Percentiles rank a stretch among this genome's conserved stretches.
Evolutionary conservation across 2,329 filamentous ascomycete genomes (phyloP).

Genomic region (Colletotrichum karsti): DNA sequence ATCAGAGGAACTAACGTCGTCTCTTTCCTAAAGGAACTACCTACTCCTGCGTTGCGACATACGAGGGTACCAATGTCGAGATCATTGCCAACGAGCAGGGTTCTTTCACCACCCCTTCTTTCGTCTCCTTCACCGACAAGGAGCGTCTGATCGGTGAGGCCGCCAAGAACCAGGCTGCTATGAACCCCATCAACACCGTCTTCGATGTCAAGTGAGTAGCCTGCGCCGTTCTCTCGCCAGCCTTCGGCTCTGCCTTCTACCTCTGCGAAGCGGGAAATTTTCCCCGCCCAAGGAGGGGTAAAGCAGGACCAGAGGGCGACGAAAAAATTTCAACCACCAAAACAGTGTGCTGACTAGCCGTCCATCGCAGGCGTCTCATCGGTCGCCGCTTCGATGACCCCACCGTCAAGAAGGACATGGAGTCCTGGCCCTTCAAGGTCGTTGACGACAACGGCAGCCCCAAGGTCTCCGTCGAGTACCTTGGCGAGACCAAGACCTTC

Average conservation of each 20-base stretch:
- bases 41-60: constrained; percentile 99
- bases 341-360: constrained; percentile 19
- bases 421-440: constrained; percentile 99
- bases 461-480: constrained; percentile 94
- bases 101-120: constrained; percentile 98
- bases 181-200: constrained; percentile 98
- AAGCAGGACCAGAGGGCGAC: not conserved
- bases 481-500: constrained; percentile 94
- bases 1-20: constrained; percentile 31
- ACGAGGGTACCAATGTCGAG: constrained; percentile 99
- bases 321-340: not conserved
- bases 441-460: constrained; percentile 88
- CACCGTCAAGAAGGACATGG: constrained; percentile 97
- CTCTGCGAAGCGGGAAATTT: not conserved
- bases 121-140: constrained; percentile 98
- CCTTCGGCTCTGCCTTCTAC: not conserved
- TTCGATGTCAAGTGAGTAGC: constrained; percentile 95
- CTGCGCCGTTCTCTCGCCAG: not conserved
- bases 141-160: constrained; percentile 99
- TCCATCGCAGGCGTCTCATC: constrained; percentile 84
- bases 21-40: constrained; percentile 78
- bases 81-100: constrained; percentile 99
- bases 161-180: constrained; percentile 99
- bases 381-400: constrained; percentile 95
- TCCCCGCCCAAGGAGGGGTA: constrained; percentile 25